Base-by-base conservation (phyloP, 768 basidiomycete genomes). In the Galerina marginata region DNA sequence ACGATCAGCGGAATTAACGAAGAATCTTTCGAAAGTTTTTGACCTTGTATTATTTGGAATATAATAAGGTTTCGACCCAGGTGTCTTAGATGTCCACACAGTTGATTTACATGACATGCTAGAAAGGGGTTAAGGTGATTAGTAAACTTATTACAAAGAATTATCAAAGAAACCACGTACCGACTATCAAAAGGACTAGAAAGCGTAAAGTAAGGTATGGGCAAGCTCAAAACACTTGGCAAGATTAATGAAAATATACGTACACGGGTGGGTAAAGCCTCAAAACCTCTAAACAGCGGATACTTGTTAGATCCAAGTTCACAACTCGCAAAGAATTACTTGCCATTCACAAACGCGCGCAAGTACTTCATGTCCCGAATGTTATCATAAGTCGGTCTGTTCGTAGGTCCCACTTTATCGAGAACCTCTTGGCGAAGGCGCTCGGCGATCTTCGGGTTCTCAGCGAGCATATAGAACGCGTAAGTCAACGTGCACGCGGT, bases 331-430 rank as follows among this genome's bases (percentile, higher is more conserved):
- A 58, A 14, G 5, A n/a, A 0, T 16, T 20, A 44, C 63, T 9
- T 47, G 74, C 75, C 75, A 50, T 77, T 75, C 39, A 77, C 64
- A n/a, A 74, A 69, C 1, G 74, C 72, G 3, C 72, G 59, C 43
- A 72, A 39, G 46, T 70, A 75, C 58, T 79, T 83, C 79, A 84
- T 79, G 2, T 79, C 73, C 45, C 76, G 75, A 57, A 85, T 72
- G 53, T 83, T 74, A 10, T 82, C 81, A 59, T 75, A 79, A 0
- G 76, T 77, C 0, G 83, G 83, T 6, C 72, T 58, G 5, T 68
- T 64, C 6, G 63, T 64, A 6, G 71, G 62, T 6, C 83, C 83
- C 7, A 84, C 63, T 29, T 69, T 73, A 6, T 66, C 63, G 6
- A 79, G 53, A 20, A 85, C 71, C 58, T 83, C 83, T 42, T 75